A percentile compares a stretch with the other conserved stretches of the same genome.
These are phyloP conservation scores for Tulasnella sp. DNA, from an alignment of 768 basidiomycete species.

Conservation along the genomic window DNA sequence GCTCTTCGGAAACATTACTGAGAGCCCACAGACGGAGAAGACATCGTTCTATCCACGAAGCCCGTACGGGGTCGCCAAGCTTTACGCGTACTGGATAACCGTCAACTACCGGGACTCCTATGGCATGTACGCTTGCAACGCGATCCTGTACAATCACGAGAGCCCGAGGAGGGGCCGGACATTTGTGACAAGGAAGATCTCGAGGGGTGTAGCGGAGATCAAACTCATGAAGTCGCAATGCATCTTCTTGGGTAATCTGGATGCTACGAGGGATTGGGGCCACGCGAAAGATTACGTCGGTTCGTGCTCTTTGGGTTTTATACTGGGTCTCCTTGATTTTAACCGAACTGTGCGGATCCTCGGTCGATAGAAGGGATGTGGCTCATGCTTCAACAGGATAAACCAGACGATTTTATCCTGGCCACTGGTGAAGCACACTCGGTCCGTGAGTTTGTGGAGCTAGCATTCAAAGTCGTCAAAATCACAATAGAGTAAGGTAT, in stretches of 20 bases:
- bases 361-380: slow-evolving; percentile 95
- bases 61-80: slow-evolving; percentile 91
- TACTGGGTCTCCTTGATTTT: too few species aligned
- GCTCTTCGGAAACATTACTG: slow-evolving; percentile 91
- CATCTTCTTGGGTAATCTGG: slow-evolving; percentile 88
- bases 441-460: slow-evolving; percentile 87
- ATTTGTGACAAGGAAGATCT: slow-evolving; percentile 92
- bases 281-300: slow-evolving; percentile 39
- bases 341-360: slow-evolving; percentile 18
- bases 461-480: slow-evolving; percentile 61
- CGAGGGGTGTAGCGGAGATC: slow-evolving; percentile 88
- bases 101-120: slow-evolving; percentile 93
- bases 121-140: slow-evolving; percentile 93
- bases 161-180: slow-evolving; percentile 26
- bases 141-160: slow-evolving; percentile 97
- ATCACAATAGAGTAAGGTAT: slow-evolving; percentile 50
- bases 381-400: slow-evolving; percentile 83
- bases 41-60: slow-evolving; percentile 98
- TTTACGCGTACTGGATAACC: slow-evolving; percentile 85
- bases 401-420: slow-evolving; percentile 82
- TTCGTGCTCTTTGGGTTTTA: neutral
- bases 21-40: slow-evolving; percentile 89
- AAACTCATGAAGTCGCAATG: slow-evolving; percentile 77
- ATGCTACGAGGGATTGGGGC: slow-evolving; percentile 95
- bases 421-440: slow-evolving; percentile 94